Percentiles rank a stretch among this genome's conserved stretches.
These are phyloP conservation scores for Penicillium nucicola DNA, from an alignment of 495 filamentous ascomycete species.

Conservation along the genomic window DNA sequence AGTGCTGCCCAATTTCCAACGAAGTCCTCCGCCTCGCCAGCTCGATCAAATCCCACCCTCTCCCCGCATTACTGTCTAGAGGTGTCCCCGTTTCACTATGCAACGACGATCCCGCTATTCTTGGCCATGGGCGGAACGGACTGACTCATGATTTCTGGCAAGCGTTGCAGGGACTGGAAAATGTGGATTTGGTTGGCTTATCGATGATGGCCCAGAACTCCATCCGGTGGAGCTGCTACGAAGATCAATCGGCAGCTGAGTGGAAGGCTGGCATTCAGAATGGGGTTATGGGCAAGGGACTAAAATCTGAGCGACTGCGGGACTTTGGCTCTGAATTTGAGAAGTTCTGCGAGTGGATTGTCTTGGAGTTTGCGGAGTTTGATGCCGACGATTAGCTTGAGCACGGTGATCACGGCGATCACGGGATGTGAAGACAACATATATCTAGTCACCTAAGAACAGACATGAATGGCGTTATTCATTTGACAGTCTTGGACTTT, in stretches of 20 bases:
- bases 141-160: constrained; percentile 93
- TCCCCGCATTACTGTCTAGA: constrained; percentile 79
- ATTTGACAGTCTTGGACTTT: too few relatives aligned
- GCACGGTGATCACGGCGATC: too few relatives aligned
- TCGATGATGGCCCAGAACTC: constrained; percentile 90
- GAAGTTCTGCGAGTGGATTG: constrained; percentile 86
- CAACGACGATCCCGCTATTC: constrained; percentile 83
- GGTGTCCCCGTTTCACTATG: constrained; percentile 65
- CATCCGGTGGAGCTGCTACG: constrained; percentile 83
- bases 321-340: constrained; percentile 84
- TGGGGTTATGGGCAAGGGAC: constrained; percentile 68
- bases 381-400: constrained; percentile 35
- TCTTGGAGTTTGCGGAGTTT: constrained; percentile 71
- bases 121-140: constrained; percentile 71
- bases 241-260: constrained; percentile 65
- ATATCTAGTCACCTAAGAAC: neutral
- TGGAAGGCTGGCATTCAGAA: constrained; percentile 71
- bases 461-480: neutral
- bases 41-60: constrained; percentile 72
- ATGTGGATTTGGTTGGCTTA: constrained; percentile 66
- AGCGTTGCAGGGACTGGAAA: constrained; percentile 80
- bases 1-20: constrained; percentile 84
- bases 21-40: constrained; percentile 75
- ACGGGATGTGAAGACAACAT: neutral
- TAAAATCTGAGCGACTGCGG: constrained; percentile 67